Evolutionary conservation across 305 asterid species (phyloP), one percentile per base, ranked within the genome.

Genomic region (Nicotiana rustica): DNA sequence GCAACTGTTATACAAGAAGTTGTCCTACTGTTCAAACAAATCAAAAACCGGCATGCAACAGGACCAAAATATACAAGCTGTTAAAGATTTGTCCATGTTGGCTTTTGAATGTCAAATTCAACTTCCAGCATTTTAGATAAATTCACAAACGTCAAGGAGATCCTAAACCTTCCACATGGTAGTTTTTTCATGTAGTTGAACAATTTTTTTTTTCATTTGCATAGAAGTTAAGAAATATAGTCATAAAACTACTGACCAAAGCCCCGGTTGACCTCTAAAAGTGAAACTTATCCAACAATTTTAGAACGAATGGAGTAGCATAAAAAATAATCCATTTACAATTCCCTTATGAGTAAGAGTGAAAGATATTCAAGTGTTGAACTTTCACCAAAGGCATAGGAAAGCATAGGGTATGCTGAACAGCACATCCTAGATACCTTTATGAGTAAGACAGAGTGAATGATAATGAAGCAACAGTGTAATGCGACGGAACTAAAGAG

Each of bases 351-450:
- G 49, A 41, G 49, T 41, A 41, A 41, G 47, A 41, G 52, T 44
- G 52, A 9, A 44, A 44, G 52, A 44, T 55, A 12, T 55, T 55
- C 59, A 55, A 55, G 59, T 55, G 59, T 55, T 55, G n/a, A 55
- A 77, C 33, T 31, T 77, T 56, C 18, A 57, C n/a, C 31, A 10
- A 31, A 10, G 33, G n/a, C 67, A 84, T 15, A 61, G 81, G 71
- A 55, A 81, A 41, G 67, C 65, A 18, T 31, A 70, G 47, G 75
- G 81, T 67, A 41, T 14, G 29, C 59, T 67, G 79, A 64, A 75
- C 68, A 47, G 25, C 82, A 60, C 65, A 84, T 67, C 75, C 70
- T 61, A 62, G 81, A 84, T 66, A 64, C 55, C 38, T 82, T 55
- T 84, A 70, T 69, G 76, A n/a, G 77, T 82, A 41, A 78, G 49